Percentiles rank a stretch among this genome's conserved stretches.
These are phyloP conservation scores for Podaxis rugospora DNA, from an alignment of 768 basidiomycete species.

Conservation along the genomic window DNA sequence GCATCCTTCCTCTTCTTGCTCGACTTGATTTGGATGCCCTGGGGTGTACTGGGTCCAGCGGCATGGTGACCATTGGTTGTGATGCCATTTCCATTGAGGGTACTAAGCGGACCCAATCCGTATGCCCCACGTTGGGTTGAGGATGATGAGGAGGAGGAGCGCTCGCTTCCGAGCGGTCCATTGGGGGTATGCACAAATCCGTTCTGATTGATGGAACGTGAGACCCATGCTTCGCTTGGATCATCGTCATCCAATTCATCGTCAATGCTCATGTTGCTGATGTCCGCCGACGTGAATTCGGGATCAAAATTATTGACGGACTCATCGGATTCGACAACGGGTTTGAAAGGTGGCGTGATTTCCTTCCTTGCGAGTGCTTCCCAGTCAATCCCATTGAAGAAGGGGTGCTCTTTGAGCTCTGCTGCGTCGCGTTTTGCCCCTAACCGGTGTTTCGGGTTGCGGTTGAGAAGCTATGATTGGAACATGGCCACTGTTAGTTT, in stretches of 20 bases:
- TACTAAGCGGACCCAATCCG: constrained; percentile 4
- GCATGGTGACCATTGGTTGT: constrained; percentile 13
- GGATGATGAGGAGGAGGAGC: constrained; percentile 8
- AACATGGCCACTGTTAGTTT: not conserved
- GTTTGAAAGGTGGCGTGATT: constrained; percentile 96
- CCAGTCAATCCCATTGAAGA: constrained; percentile 94
- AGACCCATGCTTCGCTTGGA: constrained; percentile 67
- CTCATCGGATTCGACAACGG: constrained; percentile 96
- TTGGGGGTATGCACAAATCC: constrained; percentile 54
- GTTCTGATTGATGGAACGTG: constrained; percentile 3
- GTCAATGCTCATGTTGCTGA: constrained; percentile 62
- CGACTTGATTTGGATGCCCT: constrained; percentile 51
- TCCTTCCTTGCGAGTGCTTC: constrained; percentile 79
- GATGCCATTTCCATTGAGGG: not conserved
- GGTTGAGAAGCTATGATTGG: constrained; percentile 82
- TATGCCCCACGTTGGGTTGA: not conserved
- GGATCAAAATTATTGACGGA: constrained; percentile 98
- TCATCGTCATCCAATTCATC: constrained; percentile 42
- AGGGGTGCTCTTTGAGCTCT: constrained; percentile 94
- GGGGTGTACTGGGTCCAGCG: constrained; percentile 15
- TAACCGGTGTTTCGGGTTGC: constrained; percentile 96
- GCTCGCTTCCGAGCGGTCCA: constrained; percentile 71
- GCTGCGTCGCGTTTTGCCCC: constrained; percentile 88
- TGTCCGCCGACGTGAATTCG: constrained; percentile 92
- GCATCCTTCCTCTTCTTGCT: constrained; percentile 37